Conservation (phyloP, 2,329 filamentous ascomycete genomes). For the Phaeophleospora eucalypticola region DNA sequence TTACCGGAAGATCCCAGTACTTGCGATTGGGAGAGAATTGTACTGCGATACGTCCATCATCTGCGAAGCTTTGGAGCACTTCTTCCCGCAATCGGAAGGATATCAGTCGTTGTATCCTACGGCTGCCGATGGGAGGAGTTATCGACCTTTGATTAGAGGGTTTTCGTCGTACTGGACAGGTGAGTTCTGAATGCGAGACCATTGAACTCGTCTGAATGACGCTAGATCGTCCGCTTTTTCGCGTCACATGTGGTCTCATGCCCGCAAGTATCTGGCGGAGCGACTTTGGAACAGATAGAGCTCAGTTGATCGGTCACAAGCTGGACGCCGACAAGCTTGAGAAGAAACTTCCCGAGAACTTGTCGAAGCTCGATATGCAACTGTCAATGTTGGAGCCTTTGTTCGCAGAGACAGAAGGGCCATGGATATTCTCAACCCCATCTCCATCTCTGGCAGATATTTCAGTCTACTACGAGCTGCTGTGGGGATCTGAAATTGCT, state of each 20-base stretch:
- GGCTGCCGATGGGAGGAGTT: slow-evolving; percentile 31
- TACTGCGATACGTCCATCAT: slow-evolving; percentile 36
- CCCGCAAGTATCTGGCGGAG: slow-evolving; percentile 38
- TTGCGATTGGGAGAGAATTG: slow-evolving; percentile 31
- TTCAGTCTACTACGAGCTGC: slow-evolving; percentile 37
- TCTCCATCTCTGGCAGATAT: slow-evolving; percentile 37
- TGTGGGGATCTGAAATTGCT: slow-evolving; percentile 39
- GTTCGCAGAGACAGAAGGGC: slow-evolving; percentile 26
- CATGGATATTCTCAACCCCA: slow-evolving; percentile 36
- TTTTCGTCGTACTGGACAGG: slow-evolving; percentile 40
- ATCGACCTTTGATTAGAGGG: slow-evolving; percentile 35
- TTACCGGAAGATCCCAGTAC: slow-evolving; percentile 38
- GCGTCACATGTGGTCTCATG: slow-evolving; percentile 40
- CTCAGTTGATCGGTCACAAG: slow-evolving; percentile 37
- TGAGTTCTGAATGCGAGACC: too few relatives aligned
- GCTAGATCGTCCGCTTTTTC: slow-evolving; percentile 37
- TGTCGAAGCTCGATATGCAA: slow-evolving; percentile 37
- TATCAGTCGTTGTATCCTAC: slow-evolving; percentile 36
- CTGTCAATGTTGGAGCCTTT: slow-evolving; percentile 36
- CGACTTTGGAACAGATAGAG: slow-evolving; percentile 38
- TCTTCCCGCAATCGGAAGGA: slow-evolving; percentile 30
- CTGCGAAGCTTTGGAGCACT: slow-evolving; percentile 29
- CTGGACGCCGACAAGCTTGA: slow-evolving; percentile 37
- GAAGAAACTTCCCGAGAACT: slow-evolving; percentile 37
- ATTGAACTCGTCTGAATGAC: too few relatives aligned